Percentiles rank a stretch among this genome's conserved stretches.
Evolutionary conservation across 257 asterid genomes (phyloP).

Genomic region (Solanum pennellii): DNA sequence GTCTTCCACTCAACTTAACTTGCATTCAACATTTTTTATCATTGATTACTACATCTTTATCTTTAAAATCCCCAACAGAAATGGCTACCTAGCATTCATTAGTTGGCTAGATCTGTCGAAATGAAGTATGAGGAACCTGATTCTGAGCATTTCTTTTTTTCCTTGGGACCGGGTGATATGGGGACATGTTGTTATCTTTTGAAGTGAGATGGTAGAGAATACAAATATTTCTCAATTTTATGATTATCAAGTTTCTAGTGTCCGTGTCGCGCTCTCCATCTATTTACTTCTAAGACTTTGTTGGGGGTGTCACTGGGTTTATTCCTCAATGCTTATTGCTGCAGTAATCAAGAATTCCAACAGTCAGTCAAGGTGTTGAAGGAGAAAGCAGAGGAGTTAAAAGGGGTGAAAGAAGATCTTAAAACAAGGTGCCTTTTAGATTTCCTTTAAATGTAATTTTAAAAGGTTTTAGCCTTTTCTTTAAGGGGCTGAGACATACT

Average conservation of each 20-base stretch:
- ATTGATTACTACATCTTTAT: neutral
- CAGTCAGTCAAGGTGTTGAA: slow-evolving; percentile 65
- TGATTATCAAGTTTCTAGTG: neutral
- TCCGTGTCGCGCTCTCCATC: neutral
- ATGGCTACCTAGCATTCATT: neutral
- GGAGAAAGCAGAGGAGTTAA: slow-evolving; percentile 63
- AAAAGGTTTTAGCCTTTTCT: slow-evolving; percentile 7
- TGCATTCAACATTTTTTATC: neutral
- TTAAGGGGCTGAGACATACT: slow-evolving; percentile 88
- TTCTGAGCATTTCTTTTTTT: neutral
- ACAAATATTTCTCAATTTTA: neutral
- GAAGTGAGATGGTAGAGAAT: neutral
- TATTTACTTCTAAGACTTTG: neutral
- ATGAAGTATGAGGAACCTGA: neutral
- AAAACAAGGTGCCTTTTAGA: slow-evolving; percentile 54
- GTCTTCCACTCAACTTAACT: neutral
- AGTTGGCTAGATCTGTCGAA: neutral
- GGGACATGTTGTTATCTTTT: neutral
- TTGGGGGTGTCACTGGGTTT: neutral
- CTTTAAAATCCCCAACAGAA: neutral
- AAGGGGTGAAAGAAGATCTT: slow-evolving; percentile 67
- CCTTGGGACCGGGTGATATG: neutral
- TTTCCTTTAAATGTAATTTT: slow-evolving; percentile 7
- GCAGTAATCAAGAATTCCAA: slow-evolving; percentile 62
- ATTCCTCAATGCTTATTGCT: slow-evolving; percentile 8